Conservation (phyloP, 495 filamentous ascomycete species). For the Penicillium cinerascens region DNA sequence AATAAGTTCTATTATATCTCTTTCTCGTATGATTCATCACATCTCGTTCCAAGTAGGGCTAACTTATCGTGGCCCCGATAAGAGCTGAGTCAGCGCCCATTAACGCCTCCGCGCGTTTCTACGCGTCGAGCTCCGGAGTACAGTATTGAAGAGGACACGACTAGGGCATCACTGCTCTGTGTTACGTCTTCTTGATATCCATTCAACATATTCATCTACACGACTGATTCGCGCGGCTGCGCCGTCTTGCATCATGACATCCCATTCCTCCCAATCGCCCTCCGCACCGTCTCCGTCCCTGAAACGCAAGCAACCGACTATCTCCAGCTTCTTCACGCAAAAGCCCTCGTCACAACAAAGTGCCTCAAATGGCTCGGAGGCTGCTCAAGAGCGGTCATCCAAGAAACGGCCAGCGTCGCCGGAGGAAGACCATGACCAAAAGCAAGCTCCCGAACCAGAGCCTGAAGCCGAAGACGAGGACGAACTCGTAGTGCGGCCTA, state of each 20-base stretch:
- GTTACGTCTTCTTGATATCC: background rate
- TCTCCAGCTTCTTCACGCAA: constrained; percentile 82
- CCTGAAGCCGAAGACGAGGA: constrained; percentile 33
- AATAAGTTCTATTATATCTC: constrained; percentile 5
- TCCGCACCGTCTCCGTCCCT: constrained; percentile 37
- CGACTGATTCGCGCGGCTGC: background rate
- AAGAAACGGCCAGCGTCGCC: constrained; percentile 17
- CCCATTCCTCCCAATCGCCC: constrained; percentile 36
- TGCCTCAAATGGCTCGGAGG: constrained; percentile 10
- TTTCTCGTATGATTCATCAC: background rate
- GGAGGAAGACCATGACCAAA: constrained; percentile 4
- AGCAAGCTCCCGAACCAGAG: constrained; percentile 20
- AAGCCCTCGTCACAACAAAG: constrained; percentile 42
- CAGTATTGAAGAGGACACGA: background rate
- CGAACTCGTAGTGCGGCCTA: constrained; percentile 38
- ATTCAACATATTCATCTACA: background rate
- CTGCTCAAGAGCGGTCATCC: constrained; percentile 6
- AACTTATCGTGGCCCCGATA: constrained; percentile 1
- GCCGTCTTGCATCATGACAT: constrained; percentile 23
- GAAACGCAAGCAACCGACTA: constrained; percentile 69
- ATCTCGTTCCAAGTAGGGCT: background rate
- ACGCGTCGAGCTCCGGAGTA: constrained; percentile 14
- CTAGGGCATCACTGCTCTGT: background rate
- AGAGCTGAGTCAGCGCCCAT: constrained; percentile 23
- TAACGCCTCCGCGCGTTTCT: constrained; percentile 20